Base-by-base conservation (phyloP, 2,329 filamentous ascomycete species). In the Exserohilum turcica region DNA sequence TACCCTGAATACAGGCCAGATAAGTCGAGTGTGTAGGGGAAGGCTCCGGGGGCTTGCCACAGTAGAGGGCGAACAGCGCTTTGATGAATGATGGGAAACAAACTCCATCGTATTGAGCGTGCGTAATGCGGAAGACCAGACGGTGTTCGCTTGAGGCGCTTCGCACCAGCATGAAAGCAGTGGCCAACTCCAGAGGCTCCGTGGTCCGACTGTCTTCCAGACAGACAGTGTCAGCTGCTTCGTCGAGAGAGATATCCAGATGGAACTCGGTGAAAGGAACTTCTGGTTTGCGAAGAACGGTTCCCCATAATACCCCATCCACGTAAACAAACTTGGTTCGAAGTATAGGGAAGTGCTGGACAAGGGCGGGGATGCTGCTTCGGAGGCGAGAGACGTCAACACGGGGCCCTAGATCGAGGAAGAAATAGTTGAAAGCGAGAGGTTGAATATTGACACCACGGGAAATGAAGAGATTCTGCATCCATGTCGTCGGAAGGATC, bases 61-160 rank as follows among this genome's bases (percentile, higher is more conserved):
- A 6, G 36, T 59, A 59, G 9, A 39, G 19, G 10, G 40, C 40
- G 19, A 37, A n/a, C 12, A 63, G 43, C 3, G 37, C 13, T 18
- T 33, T 35, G 8, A 58, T 18, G n/a, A 57, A 52, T 10, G 21
- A 38, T 9, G 45, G 46, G 8, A 60, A 13, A 21, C 52, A 54
- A 10, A 56, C 28, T 1, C 60, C 52, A 32, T 63, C 57, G 28
- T 63, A 63, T 29, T 60, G 57, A n/a, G 60, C 60, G 37, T 63
- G 60, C 3, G 57, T 52, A 2, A 61, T 7, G 15, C 56, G 59
- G 12, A 61, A 9, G 9, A 59, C 16, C 8, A 61, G 18, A 1
- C 48, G 45, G 7, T 45, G 32, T 7, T 31, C 33, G n/a, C 21
- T 27, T 2, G 43, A 32, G 5, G 10, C 32, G 16, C 42, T 29